These are phyloP conservation scores for Ceriops decandra DNA, from an alignment of 345 rosid genomes.

Conservation along the genomic window DNA sequence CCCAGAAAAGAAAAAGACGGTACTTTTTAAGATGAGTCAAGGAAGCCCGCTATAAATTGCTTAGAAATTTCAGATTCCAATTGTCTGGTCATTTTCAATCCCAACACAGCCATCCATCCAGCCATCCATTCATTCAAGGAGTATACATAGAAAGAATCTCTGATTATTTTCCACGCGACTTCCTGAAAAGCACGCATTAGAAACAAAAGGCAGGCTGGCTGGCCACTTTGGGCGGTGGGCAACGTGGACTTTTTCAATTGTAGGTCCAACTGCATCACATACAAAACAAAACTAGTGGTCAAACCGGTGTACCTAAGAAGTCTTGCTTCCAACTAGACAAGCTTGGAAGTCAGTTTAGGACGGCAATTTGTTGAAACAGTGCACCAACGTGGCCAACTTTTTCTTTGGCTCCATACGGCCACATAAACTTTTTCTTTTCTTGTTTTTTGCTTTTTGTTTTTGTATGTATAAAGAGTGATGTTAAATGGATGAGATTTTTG, in stretches of 20 bases:
- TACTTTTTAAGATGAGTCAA: conserved; percentile 11
- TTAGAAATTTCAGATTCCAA: not conserved
- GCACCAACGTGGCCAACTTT: not conserved
- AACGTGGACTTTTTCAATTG: not conserved
- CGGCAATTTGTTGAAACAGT: conserved; percentile 11
- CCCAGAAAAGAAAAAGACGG: not conserved
- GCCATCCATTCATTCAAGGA: no score
- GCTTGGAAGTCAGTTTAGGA: conserved; percentile 17
- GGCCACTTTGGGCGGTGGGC: not conserved
- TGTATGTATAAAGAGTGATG: no score
- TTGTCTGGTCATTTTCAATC: not conserved
- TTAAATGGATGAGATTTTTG: no score
- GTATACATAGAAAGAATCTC: not conserved
- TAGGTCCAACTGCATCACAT: conserved; percentile 1
- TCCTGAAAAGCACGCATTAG: not conserved
- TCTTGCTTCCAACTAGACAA: not conserved
- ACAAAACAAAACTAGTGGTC: conserved; percentile 1
- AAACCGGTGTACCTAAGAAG: not conserved
- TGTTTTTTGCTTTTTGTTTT: not conserved
- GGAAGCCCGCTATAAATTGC: conserved; percentile 14
- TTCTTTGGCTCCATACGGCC: not conserved
- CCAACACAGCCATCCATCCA: not conserved
- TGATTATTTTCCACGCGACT: not conserved
- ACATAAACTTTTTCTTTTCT: not conserved
- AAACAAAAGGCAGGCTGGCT: not conserved